Evolutionary conservation across 1,139 yeast species (phyloP), one percentile per base, ranked within the genome.

Genomic region (Meyerozyma carpophila): DNA sequence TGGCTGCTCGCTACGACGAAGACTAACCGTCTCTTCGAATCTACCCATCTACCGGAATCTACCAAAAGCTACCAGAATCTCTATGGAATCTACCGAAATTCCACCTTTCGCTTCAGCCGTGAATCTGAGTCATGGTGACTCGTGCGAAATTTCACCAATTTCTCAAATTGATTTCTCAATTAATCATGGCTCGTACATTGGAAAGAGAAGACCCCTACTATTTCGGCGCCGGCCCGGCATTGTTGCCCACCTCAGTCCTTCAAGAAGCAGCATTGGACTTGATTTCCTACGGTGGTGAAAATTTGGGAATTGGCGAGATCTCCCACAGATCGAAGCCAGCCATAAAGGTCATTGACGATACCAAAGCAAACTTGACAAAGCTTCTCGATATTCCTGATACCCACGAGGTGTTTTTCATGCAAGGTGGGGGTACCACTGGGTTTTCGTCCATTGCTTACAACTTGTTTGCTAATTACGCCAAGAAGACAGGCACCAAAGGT

Each of bases 141-240:
- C 34, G 34, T 31, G 34, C 34, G 34, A 31, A 31, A 31, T 31
- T 31, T 13, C 16, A 29, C 2, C 18, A 16, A 16, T 16, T 16
- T 16, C 18, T 16, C 11, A 27, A 27, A 27, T 27, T 27, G 29
- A 21, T 3, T 3, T 21, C 24, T 31, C 9, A 28, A 40, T 18
- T 18, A 31, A 43, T 29, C 7, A 34, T 37, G 44, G 21, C 44
- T 4, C 37, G 37, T 49, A 46, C 62, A 14, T 63, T 82, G 44
- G 74, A 77, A 34, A 81, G 94, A 69, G 82, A 75, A 62, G 84
- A 82, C 56, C 91, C 95, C 44, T 74, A 81, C 61, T 88, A 93
- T 62, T 93, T 89, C 58, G 98, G 98, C 45, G 98, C 98, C 24
- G 98, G 98, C 10, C 98, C 98, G 39, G 98, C 98, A 2, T 75